These are phyloP conservation scores for Backusella morwellensis DNA, from an alignment of 192 early-diverging fungal genomes.

Conservation along the genomic window DNA sequence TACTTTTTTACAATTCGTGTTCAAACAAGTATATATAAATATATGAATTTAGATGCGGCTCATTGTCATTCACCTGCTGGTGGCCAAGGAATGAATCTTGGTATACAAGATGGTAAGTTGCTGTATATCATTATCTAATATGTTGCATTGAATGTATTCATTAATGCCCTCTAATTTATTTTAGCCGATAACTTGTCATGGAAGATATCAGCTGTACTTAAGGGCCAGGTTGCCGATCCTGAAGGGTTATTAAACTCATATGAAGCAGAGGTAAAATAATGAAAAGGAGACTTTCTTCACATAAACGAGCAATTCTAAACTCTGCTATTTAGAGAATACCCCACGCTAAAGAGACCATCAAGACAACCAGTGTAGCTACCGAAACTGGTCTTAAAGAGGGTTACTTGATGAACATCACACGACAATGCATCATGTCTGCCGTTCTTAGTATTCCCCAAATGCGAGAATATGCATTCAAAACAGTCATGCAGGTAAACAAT, in stretches of 20 bases:
- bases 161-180: not conserved
- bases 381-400: not conserved
- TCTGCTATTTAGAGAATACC: conserved; percentile 1
- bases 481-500: conserved; percentile 10
- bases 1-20: not conserved
- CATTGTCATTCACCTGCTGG: conserved; percentile 39
- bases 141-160: not conserved
- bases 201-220: conserved; percentile 46
- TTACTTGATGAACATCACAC: not conserved
- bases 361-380: not conserved
- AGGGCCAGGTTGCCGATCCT: conserved; percentile 20
- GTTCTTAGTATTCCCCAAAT: not conserved
- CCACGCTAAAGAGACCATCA: conserved; percentile 3
- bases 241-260: conserved; percentile 39
- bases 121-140: not conserved
- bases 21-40: not conserved
- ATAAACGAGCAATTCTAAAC: not conserved
- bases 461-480: not conserved
- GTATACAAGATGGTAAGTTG: conserved; percentile 40
- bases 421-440: not conserved
- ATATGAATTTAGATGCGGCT: conserved; percentile 29
- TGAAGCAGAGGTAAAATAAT: conserved; percentile 23
- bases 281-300: not conserved
- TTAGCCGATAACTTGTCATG: conserved; percentile 45
- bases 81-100: conserved; percentile 44